Evolutionary conservation across 164 flowering plant genomes (phyloP), one percentile per base, ranked within the genome.

Genomic region (Magnolia officinalis): DNA sequence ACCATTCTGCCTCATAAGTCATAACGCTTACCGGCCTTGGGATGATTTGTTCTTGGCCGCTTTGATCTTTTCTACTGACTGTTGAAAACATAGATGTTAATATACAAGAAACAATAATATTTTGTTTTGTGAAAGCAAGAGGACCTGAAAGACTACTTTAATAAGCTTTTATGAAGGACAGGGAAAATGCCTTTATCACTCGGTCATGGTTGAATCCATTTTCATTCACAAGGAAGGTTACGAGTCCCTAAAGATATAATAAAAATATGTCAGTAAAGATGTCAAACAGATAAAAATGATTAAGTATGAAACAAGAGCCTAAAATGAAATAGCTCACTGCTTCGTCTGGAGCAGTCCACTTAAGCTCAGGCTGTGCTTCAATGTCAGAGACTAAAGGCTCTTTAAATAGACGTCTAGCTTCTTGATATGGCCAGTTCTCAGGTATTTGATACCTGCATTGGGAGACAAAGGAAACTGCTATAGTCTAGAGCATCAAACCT

Each of bases 1-100:
- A 73, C 31, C 67, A 70, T 68, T 37, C 51, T 11, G 58, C 50
- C 63, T 11, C 18, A 51, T 45, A 29, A 29, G 59, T 11, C 18
- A 51, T 45, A 29, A 29, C 9, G 77, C 87, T 80, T 81, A 96
- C 99, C 96, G 84, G 81, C 95, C 97, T 83, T 96, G 98, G 52
- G 96, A 82, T 55, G 94, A 86, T 85, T 96, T 96, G 83, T 84
- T 87, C 85, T 91, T 93, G 61, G 98, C 97, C 21, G 93, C 90
- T 86, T 94, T 93, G 67, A 96, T 96, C 81, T 93, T 96, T 79
- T 94, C 98, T 73, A 94, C 84, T 52, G 97, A 98, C 99, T 94
- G 73, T 49, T 18, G 77, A n/a, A 67, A 73, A 20, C 18, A 84
- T 23, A 70, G 24, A 73, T 14, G 10, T 59, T 45, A 50, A 71